A percentile compares a stretch with the other conserved stretches of the same genome.
Evolutionary conservation across 148 eudicot species (phyloP).

Genomic region (Rhododendron ovatum): DNA sequence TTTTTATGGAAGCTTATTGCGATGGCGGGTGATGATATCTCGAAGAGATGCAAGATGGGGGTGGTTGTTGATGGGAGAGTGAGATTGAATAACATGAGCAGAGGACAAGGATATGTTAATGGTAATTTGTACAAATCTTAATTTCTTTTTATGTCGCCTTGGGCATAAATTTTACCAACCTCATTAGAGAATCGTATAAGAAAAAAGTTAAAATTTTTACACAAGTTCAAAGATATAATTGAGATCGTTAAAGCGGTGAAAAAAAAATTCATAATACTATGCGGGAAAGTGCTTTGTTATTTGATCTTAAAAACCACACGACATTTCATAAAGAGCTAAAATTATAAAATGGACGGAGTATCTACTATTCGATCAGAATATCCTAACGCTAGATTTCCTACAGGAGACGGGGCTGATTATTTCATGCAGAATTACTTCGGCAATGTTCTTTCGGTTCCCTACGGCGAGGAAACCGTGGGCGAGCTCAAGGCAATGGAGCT

Average conservation of each 20-base stretch:
- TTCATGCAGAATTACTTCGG: background rate
- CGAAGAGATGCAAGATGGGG: slow-evolving; percentile 1
- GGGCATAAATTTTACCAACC: background rate
- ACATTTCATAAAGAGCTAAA: background rate
- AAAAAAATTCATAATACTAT: no score
- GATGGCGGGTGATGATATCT: background rate
- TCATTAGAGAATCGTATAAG: no score
- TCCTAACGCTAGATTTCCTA: background rate
- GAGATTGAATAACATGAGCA: background rate
- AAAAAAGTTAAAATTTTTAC: background rate
- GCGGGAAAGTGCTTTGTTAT: background rate
- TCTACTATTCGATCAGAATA: background rate
- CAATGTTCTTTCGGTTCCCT: slow-evolving; percentile 2
- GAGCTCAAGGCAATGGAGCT: slow-evolving; percentile 1
- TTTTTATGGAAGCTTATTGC: slow-evolving; percentile 8
- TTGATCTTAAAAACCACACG: background rate
- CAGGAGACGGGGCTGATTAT: background rate
- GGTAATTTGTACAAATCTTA: background rate
- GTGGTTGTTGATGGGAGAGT: slow-evolving; percentile 2
- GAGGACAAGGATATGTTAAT: background rate
- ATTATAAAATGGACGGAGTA: background rate
- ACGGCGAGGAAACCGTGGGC: background rate
- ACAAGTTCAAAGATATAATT: background rate
- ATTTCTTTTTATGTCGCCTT: background rate
- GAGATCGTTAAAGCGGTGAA: background rate